Evolutionary conservation across 495 filamentous ascomycete species (phyloP).

Genomic region (Schizothecium vesticola): DNA sequence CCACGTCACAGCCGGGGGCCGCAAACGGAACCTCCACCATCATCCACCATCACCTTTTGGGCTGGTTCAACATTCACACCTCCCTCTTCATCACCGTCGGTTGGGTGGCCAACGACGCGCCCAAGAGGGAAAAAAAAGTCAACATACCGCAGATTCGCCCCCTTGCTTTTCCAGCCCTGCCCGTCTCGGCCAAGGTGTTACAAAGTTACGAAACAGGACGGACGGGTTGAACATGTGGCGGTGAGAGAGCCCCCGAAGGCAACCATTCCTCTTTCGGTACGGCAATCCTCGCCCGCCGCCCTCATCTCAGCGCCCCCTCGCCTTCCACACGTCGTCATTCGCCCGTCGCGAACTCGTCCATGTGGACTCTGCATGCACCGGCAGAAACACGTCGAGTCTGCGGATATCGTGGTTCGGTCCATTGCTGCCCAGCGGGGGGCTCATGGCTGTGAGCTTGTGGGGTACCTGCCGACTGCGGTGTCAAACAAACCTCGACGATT

Average conservation of each 20-base stretch:
- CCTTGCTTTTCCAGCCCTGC: background rate
- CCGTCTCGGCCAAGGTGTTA: background rate
- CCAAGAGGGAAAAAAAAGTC: background rate
- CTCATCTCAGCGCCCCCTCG: background rate
- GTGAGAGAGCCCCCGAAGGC: background rate
- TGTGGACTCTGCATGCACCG: background rate
- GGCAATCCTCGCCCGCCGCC: background rate
- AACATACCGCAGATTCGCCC: background rate
- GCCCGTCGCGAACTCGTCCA: background rate
- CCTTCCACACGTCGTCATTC: background rate
- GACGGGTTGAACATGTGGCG: background rate
- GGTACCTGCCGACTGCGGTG: background rate
- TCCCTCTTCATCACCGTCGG: background rate
- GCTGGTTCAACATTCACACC: no score
- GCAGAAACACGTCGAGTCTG: background rate
- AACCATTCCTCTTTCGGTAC: background rate
- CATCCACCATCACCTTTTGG: background rate
- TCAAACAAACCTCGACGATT: background rate
- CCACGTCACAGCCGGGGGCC: background rate
- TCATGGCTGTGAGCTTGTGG: background rate
- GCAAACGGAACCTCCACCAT: background rate
- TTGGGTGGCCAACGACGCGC: background rate
- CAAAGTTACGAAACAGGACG: background rate
- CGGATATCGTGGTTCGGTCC: background rate
- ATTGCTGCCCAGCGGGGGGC: background rate